Evolutionary conservation across 768 basidiomycete species (phyloP).

Genomic region (Leucocoprinus leucothites): DNA sequence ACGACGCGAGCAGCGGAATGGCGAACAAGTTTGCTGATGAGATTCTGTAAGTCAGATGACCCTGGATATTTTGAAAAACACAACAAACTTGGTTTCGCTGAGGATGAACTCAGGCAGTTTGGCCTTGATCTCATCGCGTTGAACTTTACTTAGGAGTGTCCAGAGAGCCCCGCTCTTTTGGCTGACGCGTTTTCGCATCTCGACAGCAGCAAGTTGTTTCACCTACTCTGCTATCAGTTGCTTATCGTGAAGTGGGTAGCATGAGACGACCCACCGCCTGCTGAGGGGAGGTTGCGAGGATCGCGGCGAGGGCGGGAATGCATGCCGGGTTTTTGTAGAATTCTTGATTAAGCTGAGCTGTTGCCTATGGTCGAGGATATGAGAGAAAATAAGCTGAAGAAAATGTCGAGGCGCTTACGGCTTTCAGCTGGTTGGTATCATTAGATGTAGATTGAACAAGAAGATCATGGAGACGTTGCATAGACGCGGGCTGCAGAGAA

Average conservation of each 20-base stretch:
- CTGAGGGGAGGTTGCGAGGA: constrained; percentile 84
- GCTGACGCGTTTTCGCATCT: constrained; percentile 88
- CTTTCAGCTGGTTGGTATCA: constrained; percentile 87
- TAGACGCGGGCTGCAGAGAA: constrained; percentile 56
- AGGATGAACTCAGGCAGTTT: constrained; percentile 78
- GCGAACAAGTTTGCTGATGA: constrained; percentile 77
- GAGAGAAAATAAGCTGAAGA: constrained; percentile 7
- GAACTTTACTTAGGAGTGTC: constrained; percentile 61
- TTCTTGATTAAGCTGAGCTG: constrained; percentile 84
- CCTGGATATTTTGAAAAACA: constrained; percentile 10
- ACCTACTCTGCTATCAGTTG: constrained; percentile 48
- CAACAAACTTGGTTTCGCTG: constrained; percentile 69
- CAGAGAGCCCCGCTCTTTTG: constrained; percentile 82
- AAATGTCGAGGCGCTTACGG: constrained; percentile 50
- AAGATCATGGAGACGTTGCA: constrained; percentile 80
- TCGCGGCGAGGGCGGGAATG: constrained; percentile 86
- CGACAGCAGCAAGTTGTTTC: constrained; percentile 95
- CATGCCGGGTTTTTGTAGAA: constrained; percentile 91
- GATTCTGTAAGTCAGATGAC: constrained; percentile 16
- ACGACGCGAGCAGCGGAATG: constrained; percentile 92
- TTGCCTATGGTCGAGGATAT: constrained; percentile 56
- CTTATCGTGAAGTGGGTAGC: constrained; percentile 10
- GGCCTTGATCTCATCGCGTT: constrained; percentile 81
- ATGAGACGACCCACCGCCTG: constrained; percentile 54
- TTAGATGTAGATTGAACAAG: constrained; percentile 83